Conservation (phyloP, 148 eudicot genomes). For the Vaccinium darrowii region DNA sequence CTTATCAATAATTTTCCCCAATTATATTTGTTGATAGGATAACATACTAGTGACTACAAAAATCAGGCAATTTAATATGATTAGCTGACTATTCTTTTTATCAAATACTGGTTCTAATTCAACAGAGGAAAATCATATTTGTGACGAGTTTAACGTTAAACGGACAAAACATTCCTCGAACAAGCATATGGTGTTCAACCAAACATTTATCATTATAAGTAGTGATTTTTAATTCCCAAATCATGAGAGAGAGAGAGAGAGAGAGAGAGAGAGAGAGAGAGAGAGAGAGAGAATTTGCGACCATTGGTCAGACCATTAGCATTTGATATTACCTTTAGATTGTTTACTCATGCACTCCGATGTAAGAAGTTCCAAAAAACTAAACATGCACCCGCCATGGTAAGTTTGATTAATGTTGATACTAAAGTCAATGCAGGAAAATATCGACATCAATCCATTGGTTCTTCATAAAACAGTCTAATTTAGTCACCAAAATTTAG, state of each 20-base stretch:
- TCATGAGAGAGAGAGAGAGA: neutral
- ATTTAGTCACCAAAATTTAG: neutral
- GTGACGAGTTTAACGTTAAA: neutral
- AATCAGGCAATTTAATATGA: neutral
- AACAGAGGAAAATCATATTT: neutral
- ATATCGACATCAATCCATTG: neutral
- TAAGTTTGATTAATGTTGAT: neutral
- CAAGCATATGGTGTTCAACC: neutral
- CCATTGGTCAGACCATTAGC: neutral
- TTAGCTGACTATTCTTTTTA: neutral
- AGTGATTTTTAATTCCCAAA: neutral
- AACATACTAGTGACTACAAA: neutral
- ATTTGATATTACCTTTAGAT: neutral
- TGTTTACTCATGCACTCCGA: neutral
- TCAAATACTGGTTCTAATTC: neutral
- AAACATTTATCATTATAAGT: too few species aligned
- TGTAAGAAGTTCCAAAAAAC: neutral
- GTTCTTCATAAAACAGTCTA: neutral
- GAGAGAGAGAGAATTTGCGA: too few species aligned
- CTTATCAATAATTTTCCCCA: neutral
- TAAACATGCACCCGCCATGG: neutral
- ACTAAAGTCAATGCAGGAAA: neutral
- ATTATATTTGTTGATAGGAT: neutral
- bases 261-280: too few species aligned
- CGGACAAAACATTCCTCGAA: neutral